Evolutionary conservation across 2,329 filamentous ascomycete genomes (phyloP).

Genomic region (Ceratocystis variospora): DNA sequence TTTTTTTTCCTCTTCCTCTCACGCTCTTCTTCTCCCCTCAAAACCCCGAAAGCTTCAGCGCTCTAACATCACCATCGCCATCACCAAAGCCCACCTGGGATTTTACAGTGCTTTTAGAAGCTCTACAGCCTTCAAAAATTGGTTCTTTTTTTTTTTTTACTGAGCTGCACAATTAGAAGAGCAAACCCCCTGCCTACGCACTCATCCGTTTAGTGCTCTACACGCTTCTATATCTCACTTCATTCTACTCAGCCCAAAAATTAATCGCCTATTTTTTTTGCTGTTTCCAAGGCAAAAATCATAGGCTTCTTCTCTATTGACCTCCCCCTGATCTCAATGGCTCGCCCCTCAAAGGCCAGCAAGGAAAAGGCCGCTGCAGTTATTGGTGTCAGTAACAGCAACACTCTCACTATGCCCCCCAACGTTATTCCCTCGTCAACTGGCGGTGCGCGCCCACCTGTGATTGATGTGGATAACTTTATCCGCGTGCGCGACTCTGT

Average conservation of each 20-base stretch:
- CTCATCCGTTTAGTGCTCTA: no score
- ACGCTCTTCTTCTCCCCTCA: slow-evolving; percentile 11
- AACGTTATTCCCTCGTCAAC: slow-evolving; percentile 28
- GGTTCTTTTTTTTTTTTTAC: slow-evolving; percentile 14
- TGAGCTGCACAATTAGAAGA: slow-evolving; percentile 12
- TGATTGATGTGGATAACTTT: slow-evolving; percentile 61
- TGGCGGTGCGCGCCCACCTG: slow-evolving; percentile 16
- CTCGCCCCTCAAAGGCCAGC: slow-evolving; percentile 33
- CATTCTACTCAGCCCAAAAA: no score
- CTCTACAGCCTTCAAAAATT: background rate
- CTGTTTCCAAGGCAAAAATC: background rate
- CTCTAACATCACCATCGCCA: slow-evolving; percentile 10
- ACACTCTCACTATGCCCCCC: slow-evolving; percentile 22
- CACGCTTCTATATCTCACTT: no score
- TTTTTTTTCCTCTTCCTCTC: slow-evolving; percentile 17
- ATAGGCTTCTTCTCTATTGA: background rate
- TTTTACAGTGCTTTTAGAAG: background rate
- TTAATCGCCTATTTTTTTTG: background rate
- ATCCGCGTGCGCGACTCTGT: slow-evolving; percentile 69
- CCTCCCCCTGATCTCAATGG: slow-evolving; percentile 27
- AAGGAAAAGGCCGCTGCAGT: slow-evolving; percentile 29
- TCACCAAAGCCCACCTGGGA: background rate
- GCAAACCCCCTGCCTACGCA: no score
- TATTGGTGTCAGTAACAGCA: background rate
- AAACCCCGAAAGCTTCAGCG: slow-evolving; percentile 11